Conservation (phyloP, 306 rosid genomes). For the Luffa aegyptiaca region DNA sequence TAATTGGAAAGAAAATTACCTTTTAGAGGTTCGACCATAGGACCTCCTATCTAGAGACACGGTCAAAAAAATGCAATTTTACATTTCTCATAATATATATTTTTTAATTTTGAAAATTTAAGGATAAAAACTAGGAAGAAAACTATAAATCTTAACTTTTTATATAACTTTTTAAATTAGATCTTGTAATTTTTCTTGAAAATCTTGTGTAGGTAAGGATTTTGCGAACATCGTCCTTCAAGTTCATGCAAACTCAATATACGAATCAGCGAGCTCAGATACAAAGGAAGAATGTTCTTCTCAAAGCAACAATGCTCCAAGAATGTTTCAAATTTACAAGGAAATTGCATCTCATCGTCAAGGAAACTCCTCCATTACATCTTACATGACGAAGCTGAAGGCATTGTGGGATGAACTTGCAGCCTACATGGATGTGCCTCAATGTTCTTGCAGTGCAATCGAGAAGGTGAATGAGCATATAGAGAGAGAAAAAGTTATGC, state of each 20-base stretch:
- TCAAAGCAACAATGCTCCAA: not conserved
- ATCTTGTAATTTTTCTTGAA: not conserved
- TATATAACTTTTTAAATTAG: no score
- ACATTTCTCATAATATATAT: no score
- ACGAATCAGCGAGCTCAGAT: not conserved
- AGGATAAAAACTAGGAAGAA: no score
- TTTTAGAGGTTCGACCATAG: no score
- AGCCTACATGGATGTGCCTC: not conserved
- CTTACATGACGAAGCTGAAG: not conserved
- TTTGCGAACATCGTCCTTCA: not conserved
- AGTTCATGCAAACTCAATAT: not conserved
- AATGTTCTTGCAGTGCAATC: not conserved
- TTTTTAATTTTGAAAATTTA: no score
- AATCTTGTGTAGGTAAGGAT: not conserved
- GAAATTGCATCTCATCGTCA: not conserved
- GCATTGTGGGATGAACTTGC: not conserved
- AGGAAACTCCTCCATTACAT: not conserved
- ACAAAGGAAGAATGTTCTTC: not conserved
- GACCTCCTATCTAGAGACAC: no score
- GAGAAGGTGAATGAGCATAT: not conserved
- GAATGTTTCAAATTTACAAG: not conserved
- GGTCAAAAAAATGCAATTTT: no score
- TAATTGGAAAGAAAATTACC: no score
- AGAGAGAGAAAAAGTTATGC: not conserved
- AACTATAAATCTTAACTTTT: no score